Base-by-base conservation (phyloP, 2,329 filamentous ascomycete genomes). In the Aspergillus ustus region DNA sequence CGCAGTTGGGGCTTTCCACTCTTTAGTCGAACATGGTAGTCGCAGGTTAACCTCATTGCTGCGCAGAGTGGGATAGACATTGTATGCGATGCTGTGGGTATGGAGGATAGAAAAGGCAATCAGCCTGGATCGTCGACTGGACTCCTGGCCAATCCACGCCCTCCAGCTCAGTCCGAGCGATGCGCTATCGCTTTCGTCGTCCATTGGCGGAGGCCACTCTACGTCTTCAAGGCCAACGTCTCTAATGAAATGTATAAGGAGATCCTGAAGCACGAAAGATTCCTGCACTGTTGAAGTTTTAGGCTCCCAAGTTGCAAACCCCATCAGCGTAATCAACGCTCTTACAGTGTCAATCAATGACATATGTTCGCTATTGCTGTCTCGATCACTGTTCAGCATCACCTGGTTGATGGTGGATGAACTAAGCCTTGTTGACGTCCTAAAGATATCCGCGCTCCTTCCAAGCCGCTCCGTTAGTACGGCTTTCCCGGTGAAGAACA, bases 391-490 rank as follows among this genome's bases (percentile, higher is more conserved):
- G 22, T 63, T 46, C 7, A 52, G 60, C 20, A 64, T 50, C n/a
- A 66, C 44, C 40, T 57, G 46, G n/a, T 63, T 61, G n/a, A 52
- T 57, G n/a, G 63, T 64, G 15, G 58, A 59, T 22, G 25, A 8
- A 11, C 34, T 53, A 17, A 34, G 17, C 20, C 51, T 29, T 9
- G 63, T 29, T 1, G 66, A 34, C 6, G 65, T 53, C 1, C 61
- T 50, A n/a, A 63, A 65, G 1, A 69, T 63, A n/a, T 71, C 67
- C 50, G 68, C 66, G 1, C 68, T 66, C 11, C 20, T 43, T 25
- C 20, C 34, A 28, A 74, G 88, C 2, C 87, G 86, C 66, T 90
- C 87, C 3, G 90, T 78, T 9, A 89, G 81, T 55, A 91, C 89
- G 85, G 78, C 57, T 85, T 84, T 68, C 85, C 81, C 54, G 87